Evolutionary conservation across 306 rosid species (phyloP).

Genomic region (Trifolium repens): DNA sequence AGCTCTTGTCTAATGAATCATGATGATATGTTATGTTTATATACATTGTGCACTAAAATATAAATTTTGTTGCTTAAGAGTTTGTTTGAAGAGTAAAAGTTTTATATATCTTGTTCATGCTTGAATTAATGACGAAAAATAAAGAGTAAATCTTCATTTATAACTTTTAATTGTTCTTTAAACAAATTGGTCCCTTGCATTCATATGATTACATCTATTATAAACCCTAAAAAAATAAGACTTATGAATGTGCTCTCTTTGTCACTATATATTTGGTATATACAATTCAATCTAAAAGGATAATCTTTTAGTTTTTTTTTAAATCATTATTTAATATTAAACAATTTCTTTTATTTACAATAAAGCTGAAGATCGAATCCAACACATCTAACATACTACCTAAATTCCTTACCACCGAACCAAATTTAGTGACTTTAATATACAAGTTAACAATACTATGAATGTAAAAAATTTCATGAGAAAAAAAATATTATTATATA

Average conservation of each 20-base stretch:
- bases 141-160: neutral
- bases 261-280: neutral
- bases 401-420: too few relatives aligned
- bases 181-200: conserved; percentile 1
- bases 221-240: conserved; percentile 6
- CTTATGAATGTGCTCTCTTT: neutral
- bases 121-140: neutral
- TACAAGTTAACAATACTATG: neutral
- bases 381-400: too few relatives aligned
- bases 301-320: neutral
- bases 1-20: conserved; percentile 5
- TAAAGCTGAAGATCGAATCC: too few relatives aligned
- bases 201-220: neutral
- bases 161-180: conserved; percentile 4
- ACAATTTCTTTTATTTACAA: too few relatives aligned
- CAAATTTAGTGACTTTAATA: too few relatives aligned
- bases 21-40: neutral
- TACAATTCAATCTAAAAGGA: neutral
- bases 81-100: neutral
- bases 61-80: neutral
- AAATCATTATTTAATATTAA: neutral
- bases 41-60: conserved; percentile 12
- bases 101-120: conserved; percentile 1
- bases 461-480: too few relatives aligned
- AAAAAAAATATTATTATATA: too few relatives aligned